Percentiles rank a stretch among this genome's conserved stretches.
phyloP scores from a whole-genome alignment of 495 filamentous ascomycete genomes.

The Aspergillus egyptiacus region DNA sequence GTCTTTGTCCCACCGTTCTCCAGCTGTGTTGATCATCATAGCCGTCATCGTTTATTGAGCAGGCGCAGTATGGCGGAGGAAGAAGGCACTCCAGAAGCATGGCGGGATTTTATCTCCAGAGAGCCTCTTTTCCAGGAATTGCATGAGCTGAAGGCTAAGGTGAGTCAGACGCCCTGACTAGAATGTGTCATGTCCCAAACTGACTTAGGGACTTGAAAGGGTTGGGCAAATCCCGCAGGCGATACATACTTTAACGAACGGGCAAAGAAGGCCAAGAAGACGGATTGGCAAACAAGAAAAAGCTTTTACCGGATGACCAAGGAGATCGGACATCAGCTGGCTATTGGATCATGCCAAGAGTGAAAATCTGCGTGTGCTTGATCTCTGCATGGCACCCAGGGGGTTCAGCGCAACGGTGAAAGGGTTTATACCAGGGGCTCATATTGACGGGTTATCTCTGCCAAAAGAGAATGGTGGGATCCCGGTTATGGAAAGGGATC shows the following conservation, averaged over 20 bases:
- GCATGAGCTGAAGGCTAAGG: background rate
- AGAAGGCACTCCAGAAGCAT: background rate
- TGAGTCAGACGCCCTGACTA: background rate
- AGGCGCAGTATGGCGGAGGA: background rate
- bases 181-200: too few species aligned
- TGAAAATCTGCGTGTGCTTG: background rate
- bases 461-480: background rate
- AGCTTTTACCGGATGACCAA: background rate
- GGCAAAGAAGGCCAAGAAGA: background rate
- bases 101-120: background rate
- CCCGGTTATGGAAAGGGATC: background rate
- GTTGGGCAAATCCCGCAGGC: background rate
- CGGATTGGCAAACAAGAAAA: background rate
- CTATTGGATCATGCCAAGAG: background rate
- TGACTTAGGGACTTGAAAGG: too few species aligned
- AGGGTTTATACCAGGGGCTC: background rate
- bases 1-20: too few species aligned
- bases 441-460: background rate
- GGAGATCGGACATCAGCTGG: background rate
- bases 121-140: background rate
- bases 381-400: conserved; percentile 2
- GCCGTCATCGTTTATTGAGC: too few species aligned
- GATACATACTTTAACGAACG: background rate
- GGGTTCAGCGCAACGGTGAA: background rate
- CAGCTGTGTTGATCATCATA: too few species aligned